These are phyloP conservation scores for Aspergillus clavatus DNA, from an alignment of 2,329 filamentous ascomycete genomes.

Conservation along the genomic window DNA sequence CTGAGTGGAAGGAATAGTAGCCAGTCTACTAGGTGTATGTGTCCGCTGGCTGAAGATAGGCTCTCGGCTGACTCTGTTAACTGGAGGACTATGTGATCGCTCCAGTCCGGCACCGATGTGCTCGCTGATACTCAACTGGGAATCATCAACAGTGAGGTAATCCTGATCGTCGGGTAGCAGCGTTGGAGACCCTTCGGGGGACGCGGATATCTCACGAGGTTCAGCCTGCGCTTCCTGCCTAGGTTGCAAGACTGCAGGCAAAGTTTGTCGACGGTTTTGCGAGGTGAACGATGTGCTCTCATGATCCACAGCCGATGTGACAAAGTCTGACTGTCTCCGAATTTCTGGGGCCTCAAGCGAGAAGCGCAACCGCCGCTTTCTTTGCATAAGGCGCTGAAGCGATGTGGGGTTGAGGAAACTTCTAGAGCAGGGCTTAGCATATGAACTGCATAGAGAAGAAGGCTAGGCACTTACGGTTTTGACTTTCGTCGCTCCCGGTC, in stretches of 20 bases:
- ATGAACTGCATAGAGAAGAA: neutral
- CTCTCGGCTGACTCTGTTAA: neutral
- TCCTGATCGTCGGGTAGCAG: constrained; percentile 10
- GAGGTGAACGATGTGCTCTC: neutral
- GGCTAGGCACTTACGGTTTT: constrained; percentile 11
- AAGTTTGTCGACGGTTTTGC: constrained; percentile 1
- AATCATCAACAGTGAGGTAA: constrained; percentile 11
- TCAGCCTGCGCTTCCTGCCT: neutral
- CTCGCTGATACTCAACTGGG: constrained; percentile 9
- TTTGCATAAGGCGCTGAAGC: constrained; percentile 13
- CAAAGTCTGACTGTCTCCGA: constrained; percentile 11
- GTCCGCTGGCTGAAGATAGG: neutral
- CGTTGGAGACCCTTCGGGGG: constrained; percentile 9
- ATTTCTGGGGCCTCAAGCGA: neutral
- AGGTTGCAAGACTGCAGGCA: constrained; percentile 4
- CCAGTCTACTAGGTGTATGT: neutral
- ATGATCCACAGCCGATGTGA: neutral
- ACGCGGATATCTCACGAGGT: constrained; percentile 7
- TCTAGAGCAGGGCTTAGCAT: constrained; percentile 7
- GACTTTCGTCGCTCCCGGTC: constrained; percentile 12
- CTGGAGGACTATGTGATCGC: constrained; percentile 14
- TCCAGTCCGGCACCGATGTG: constrained; percentile 10
- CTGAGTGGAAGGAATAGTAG: neutral
- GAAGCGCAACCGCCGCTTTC: constrained; percentile 6
- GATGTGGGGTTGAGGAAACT: constrained; percentile 9